Percentiles rank a stretch among this genome's conserved stretches.
Conservation (phyloP, 1,139 yeast species). For the Diutina ranongensis region DNA sequence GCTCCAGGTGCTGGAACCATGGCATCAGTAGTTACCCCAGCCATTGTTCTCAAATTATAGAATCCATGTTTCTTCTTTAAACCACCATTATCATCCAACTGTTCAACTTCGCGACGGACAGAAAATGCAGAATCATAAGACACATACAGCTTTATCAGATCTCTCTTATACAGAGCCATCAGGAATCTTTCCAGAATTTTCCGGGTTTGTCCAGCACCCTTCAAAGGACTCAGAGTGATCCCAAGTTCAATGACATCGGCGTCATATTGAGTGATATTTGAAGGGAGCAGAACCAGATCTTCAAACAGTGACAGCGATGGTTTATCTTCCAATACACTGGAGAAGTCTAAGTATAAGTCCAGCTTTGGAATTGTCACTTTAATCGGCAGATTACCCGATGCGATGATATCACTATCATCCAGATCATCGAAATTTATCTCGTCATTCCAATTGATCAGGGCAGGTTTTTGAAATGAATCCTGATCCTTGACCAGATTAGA, state of each 20-base stretch:
- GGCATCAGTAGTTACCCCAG: slow-evolving; percentile 2
- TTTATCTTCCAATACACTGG: neutral
- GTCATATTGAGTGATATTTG: slow-evolving; percentile 17
- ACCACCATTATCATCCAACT: slow-evolving; percentile 12
- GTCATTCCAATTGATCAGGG: slow-evolving; percentile 30
- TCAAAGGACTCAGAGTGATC: slow-evolving; percentile 29
- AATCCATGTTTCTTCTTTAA: slow-evolving; percentile 29
- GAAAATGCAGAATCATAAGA: slow-evolving; percentile 48
- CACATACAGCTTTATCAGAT: slow-evolving; percentile 37
- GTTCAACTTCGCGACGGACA: slow-evolving; percentile 14
- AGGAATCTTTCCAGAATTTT: neutral
- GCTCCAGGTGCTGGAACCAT: neutral
- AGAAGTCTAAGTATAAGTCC: slow-evolving; percentile 1
- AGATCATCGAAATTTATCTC: slow-evolving; percentile 20
- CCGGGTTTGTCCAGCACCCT: neutral
- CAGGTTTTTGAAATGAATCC: neutral
- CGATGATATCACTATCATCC: neutral
- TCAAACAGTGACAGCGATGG: neutral
- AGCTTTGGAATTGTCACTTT: slow-evolving; percentile 1
- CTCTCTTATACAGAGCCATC: slow-evolving; percentile 11
- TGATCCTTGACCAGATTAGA: too few relatives aligned
- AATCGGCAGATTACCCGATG: neutral
- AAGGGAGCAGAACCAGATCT: slow-evolving; percentile 5
- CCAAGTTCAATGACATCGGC: slow-evolving; percentile 36
- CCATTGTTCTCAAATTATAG: slow-evolving; percentile 20